Evolutionary conservation across 805 yeast species (phyloP), one percentile per base, ranked within the genome.

Genomic region (Suhomyces pyralidae): DNA sequence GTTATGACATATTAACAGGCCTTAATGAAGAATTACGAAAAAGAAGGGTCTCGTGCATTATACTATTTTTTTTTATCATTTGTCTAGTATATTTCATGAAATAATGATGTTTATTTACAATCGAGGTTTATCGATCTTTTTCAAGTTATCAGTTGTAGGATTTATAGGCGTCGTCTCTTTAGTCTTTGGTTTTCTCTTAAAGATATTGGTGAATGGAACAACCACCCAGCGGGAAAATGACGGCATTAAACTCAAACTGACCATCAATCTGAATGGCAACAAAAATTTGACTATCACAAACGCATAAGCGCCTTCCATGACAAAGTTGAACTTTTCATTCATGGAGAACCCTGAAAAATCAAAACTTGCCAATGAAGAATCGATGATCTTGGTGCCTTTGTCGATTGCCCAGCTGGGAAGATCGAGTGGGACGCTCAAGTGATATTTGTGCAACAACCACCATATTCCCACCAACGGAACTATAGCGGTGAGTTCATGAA

Each of bases 401-500:
- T 78, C 73, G n/a, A 86, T 64, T 14, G 87, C 76, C 83, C 83
- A 80, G 3, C 80, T 75, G 0, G 90, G 87, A 26, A 82, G 60
- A 50, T 80, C 84, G 7, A 79, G 58, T 1, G 88, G 86, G 8
- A 81, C 64, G 48, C 77, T 68, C 50, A 81, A 81, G 40, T 78
- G 70, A 50, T 71, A 73, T 54, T 80, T 76, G 67, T 86, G 87
- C 55, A 88, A 76, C 0, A 75, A 56, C 60, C 82, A 86, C 91
- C 93, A 86, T 2, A 87, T 58, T 0, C 83, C 84, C 40, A 86
- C 70, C 47, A 88, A 71, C 1, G 96, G 96, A 26, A 80, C 78
- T 2, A 88, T 76, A 2, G 96, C 96, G 0, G 92, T 78, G 42
- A 88, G 56, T 62, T 88, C 96, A 62, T 88, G 96, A 12, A 88